These are phyloP conservation scores for Fonsecaea pedrosoi DNA, from an alignment of 2,329 filamentous ascomycete species.

Conservation along the genomic window DNA sequence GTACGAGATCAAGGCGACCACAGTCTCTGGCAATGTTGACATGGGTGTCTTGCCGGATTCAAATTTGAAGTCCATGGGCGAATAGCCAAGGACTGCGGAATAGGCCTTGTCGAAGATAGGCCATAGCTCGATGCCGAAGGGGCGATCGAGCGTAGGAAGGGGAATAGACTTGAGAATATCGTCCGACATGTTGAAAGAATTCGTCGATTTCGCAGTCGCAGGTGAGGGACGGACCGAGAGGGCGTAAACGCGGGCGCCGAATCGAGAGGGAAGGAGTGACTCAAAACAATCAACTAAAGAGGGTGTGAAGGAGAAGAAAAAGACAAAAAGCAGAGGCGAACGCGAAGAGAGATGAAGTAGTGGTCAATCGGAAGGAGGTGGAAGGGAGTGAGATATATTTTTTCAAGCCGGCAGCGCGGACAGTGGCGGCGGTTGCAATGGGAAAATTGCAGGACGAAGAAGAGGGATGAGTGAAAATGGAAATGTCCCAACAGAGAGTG, in stretches of 20 bases:
- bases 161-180: constrained; percentile 49
- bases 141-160: constrained; percentile 83
- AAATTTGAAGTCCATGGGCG: constrained; percentile 85
- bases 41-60: constrained; percentile 80
- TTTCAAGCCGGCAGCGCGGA: constrained; percentile 11
- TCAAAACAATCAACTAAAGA: constrained; percentile 29
- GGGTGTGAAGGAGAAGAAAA: constrained; percentile 3
- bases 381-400: constrained; percentile 20
- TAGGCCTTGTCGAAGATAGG: constrained; percentile 91
- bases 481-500: constrained; percentile 17
- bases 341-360: constrained; percentile 17
- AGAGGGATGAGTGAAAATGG: constrained; percentile 8
- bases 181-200: constrained; percentile 27
- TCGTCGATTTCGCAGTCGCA: constrained; percentile 8
- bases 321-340: constrained; percentile 12
- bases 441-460: constrained; percentile 9
- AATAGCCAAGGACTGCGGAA: constrained; percentile 77
- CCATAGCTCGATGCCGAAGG: constrained; percentile 92
- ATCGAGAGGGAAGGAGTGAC: constrained; percentile 43
- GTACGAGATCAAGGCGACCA: constrained; percentile 82
- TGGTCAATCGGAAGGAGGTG: constrained; percentile 9
- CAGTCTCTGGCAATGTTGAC: constrained; percentile 85
- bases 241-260: constrained; percentile 25
- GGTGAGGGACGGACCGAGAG: constrained; percentile 26
- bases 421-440: constrained; percentile 3